These are phyloP conservation scores for Coniferiporia weirii DNA, from an alignment of 1,284 basidiomycete species.

Conservation along the genomic window DNA sequence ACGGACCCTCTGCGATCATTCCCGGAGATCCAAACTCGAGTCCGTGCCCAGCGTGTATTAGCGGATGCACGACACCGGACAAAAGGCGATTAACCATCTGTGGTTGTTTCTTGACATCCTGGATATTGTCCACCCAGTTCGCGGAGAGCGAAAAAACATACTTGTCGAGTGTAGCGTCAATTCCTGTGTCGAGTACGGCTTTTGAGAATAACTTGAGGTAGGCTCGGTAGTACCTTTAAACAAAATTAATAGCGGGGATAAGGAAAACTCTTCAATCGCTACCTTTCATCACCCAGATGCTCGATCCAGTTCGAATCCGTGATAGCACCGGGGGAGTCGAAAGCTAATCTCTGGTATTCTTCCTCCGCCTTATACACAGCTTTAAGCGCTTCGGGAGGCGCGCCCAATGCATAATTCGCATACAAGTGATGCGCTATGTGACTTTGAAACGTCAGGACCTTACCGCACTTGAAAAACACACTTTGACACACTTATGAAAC, in stretches of 20 bases:
- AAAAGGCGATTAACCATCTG: conserved; percentile 59
- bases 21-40: conserved; percentile 59
- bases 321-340: conserved; percentile 39
- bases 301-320: conserved; percentile 40
- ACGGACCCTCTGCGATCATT: conserved; percentile 56
- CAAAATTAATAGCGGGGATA: neutral
- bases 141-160: conserved; percentile 51
- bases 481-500: conserved; percentile 46
- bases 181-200: conserved; percentile 37
- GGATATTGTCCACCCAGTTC: conserved; percentile 35
- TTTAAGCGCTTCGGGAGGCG: conserved; percentile 34
- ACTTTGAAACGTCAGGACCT: conserved; percentile 28
- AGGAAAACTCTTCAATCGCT: neutral
- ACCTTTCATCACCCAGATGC: conserved; percentile 47
- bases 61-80: conserved; percentile 54
- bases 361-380: conserved; percentile 40
- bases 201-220: conserved; percentile 54
- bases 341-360: conserved; percentile 34
- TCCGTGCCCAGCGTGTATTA: conserved; percentile 63
- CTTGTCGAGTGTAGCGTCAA: conserved; percentile 42
- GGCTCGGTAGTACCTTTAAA: conserved; percentile 43
- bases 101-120: conserved; percentile 33
- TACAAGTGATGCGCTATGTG: conserved; percentile 45
- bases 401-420: conserved; percentile 47
- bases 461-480: neutral